A percentile compares a stretch with the other conserved stretches of the same genome.
Evolutionary conservation across 768 basidiomycete species (phyloP).

Genomic region (Bullera alba): DNA sequence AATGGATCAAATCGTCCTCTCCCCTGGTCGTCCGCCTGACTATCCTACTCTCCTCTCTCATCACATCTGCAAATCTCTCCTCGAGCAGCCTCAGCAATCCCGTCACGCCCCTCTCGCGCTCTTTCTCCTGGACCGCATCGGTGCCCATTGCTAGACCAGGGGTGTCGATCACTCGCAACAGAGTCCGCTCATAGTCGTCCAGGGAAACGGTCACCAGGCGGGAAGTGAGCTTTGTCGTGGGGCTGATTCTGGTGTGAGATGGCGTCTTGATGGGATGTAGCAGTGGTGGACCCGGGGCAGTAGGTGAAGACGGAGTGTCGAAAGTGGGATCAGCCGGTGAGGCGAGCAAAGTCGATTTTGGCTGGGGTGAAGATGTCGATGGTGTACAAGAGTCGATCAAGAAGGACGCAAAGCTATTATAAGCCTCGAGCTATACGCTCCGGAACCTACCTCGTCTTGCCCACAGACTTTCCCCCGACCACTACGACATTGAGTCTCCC

Average conservation of each 20-base stretch:
- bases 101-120: constrained; percentile 23
- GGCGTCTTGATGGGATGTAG: not conserved
- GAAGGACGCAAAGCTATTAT: not conserved
- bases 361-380: constrained; percentile 11
- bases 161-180: constrained; percentile 32
- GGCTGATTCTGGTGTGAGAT: not conserved
- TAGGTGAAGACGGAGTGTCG: not conserved
- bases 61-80: constrained; percentile 24
- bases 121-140: not conserved
- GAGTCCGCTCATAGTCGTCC: constrained; percentile 11
- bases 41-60: constrained; percentile 32
- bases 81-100: constrained; percentile 29
- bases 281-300: not conserved
- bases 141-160: constrained; percentile 27
- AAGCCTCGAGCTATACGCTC: not conserved
- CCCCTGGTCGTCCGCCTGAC: constrained; percentile 15
- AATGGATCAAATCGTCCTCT: constrained; percentile 31
- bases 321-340: not conserved
- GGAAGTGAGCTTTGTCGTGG: constrained; percentile 7
- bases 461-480: constrained; percentile 30
- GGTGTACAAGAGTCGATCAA: not conserved
- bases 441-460: constrained; percentile 35
- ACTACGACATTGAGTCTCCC: constrained; percentile 30
- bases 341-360: constrained; percentile 1
- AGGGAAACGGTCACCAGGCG: not conserved